Percentiles rank a stretch among this genome's conserved stretches.
Evolutionary conservation across 371 early-diverging fungal species (phyloP).

Genomic region (Dinochytrium kinnereticum): DNA sequence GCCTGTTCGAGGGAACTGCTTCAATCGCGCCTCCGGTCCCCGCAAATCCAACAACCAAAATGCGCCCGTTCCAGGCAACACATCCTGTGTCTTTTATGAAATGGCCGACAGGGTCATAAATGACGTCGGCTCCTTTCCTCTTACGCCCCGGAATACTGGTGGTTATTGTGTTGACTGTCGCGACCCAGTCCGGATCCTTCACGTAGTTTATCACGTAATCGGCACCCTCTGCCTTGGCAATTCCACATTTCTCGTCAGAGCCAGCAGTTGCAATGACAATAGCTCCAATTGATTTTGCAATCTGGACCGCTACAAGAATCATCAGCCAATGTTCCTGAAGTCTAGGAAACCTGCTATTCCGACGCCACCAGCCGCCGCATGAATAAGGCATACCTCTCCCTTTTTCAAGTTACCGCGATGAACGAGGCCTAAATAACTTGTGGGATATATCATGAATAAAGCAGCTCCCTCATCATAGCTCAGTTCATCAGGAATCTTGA

Average conservation of each 20-base stretch:
- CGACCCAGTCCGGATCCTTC: constrained; percentile 72
- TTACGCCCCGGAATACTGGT: constrained; percentile 42
- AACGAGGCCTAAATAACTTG: constrained; percentile 23
- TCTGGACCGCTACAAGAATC: constrained; percentile 32
- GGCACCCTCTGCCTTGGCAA: constrained; percentile 73
- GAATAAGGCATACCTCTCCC: constrained; percentile 29
- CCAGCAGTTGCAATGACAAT: constrained; percentile 87
- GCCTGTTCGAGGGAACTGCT: constrained; percentile 77
- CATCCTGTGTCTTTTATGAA: constrained; percentile 59
- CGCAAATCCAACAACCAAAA: constrained; percentile 88
- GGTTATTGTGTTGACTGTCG: constrained; percentile 74
- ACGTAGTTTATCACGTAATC: constrained; percentile 80
- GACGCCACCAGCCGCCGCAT: constrained; percentile 36
- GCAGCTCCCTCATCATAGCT: constrained; percentile 24
- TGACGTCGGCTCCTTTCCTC: constrained; percentile 42
- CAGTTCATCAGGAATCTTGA: constrained; percentile 25
- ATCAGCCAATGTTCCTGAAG: not conserved
- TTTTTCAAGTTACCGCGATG: constrained; percentile 17
- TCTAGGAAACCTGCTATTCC: constrained; percentile 8
- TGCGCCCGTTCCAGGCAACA: constrained; percentile 85
- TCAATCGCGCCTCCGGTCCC: constrained; percentile 73
- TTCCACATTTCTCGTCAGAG: constrained; percentile 71
- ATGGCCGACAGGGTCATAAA: constrained; percentile 48
- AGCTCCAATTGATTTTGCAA: constrained; percentile 70
- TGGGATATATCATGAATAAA: constrained; percentile 29